phyloP scores from a whole-genome alignment of 2,329 filamentous ascomycete species.

The Penicillium brevicompactum region DNA sequence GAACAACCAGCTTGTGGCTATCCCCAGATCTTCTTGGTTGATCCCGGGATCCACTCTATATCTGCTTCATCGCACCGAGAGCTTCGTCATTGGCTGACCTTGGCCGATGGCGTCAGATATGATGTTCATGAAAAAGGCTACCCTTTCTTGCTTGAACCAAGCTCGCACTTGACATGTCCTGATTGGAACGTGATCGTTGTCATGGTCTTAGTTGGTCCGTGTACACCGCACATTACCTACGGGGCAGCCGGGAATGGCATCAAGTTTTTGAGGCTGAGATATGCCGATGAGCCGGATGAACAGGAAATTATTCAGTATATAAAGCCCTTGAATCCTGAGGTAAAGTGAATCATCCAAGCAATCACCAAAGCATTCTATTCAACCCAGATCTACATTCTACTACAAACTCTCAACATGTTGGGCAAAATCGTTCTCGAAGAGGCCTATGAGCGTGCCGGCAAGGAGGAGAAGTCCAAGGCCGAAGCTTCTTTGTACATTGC shows the following conservation, averaged over 20 bases:
- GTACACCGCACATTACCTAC: not conserved
- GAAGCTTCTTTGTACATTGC: conserved; percentile 56
- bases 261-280: not conserved
- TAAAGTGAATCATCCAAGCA: not conserved
- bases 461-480: conserved; percentile 58
- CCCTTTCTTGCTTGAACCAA: not conserved
- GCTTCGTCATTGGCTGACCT: not conserved
- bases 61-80: not conserved
- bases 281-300: not conserved
- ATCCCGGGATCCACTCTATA: not conserved
- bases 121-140: not conserved
- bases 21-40: not conserved
- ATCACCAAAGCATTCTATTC: not conserved
- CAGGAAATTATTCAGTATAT: not conserved
- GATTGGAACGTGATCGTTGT: not conserved
- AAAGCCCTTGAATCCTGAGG: not conserved
- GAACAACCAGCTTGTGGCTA: not conserved
- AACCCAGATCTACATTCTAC: not conserved
- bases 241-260: not conserved
- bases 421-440: conserved; percentile 63
- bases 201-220: not conserved
- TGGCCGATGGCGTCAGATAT: not conserved
- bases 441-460: conserved; percentile 58
- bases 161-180: not conserved
- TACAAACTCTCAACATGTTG: conserved; percentile 41